Base-by-base conservation (phyloP, 1,284 basidiomycete genomes). In the Malassezia psittaci region DNA sequence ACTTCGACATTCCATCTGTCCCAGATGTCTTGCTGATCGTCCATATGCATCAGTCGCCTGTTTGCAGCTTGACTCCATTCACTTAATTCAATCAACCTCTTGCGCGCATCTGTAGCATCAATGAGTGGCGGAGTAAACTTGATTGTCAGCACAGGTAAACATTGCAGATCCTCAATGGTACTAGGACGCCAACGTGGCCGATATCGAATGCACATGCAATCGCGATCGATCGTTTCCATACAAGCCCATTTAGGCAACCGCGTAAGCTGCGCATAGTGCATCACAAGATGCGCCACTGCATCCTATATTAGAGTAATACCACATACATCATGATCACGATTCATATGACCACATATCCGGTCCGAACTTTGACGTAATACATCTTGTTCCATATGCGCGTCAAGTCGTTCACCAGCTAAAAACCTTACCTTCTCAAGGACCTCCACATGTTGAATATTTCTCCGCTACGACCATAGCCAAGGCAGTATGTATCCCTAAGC, bases 261-360 rank as follows among this genome's bases (percentile, higher is more conserved):
- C 1, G 50, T 29, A 4, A 57, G 41, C 13, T 24, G 18, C 11
- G 11, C 44, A 42, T 52, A 37, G 34, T 24, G 39, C 55, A 57
- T 57, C n/a, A 19, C 39, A 9, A 57, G 21, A 33, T 57, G 50
- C 19, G 24, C 39, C 11, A 57, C 40, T 29, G 55, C 49, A 19
- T 57, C 55, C 48, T 49, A 16, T 24, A 13, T 16, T 3, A 13
- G 11, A 4, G 5, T 13, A 2, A 3, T 4, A 38, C 9, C 32
- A 40, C 48, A 40, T 18, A 49, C 48, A 13, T 43, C 35, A 49
- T 57, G 55, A 19, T 52, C 55, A 9, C 37, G 33, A 21, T 57
- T 57, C 55, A 57, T 57, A 16, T 57, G 51, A 10, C 38, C n/a
- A 38, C 55, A 52, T 16, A 57, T 52, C 13, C 54, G 54, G 32